Evolutionary conservation across 148 eudicot genomes (phyloP), one percentile per base, ranked within the genome.

Genomic region (Silene latifolia): DNA sequence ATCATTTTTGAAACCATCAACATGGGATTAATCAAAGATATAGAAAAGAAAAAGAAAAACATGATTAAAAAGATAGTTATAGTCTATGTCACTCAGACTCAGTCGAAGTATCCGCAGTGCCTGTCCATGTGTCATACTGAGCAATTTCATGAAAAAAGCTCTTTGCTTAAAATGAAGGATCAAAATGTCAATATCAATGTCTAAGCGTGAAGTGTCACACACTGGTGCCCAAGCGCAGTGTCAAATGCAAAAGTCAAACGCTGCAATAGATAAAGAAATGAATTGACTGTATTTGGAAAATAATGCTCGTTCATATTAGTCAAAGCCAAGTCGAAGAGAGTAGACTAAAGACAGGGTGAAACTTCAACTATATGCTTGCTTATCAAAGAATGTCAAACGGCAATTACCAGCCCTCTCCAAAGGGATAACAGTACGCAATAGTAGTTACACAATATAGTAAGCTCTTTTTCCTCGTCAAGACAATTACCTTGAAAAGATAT

Each of bases 401-500:
- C 44, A 2, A 21, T 21, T 68, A n/a, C 2, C 6, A 21, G 48
- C 27, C 72, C 46, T 7, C 11, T 35, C 3, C 15, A 68, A 47
- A 68, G 57, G 56, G 23, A 39, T 8, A 18, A 18, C 19, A 17
- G 8, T 18, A 15, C 10, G 4, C 15, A 15, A 3, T 13, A 51
- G 9, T 13, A 51, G 9, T 48, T 51, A 51, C 9, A 12, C 17
- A 15, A 51, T 12, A 66, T 2, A 66, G 6, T 66, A 66, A 35
- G 13, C 51, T 64, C 20, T 64, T 66, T 14, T 3, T 4, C 12
- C 8, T 53, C 54, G 17, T 10, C 2, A 17, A 70, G 61, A 70
- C 4, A 51, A 2, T 68, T 67, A 85, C 88, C 72, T 72, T 25
- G 58, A 80, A 80, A 75, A 85, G 82, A 65, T 47, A 65, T 13